Conservation (phyloP, 108 stramenopile genomes). For the Skeletonema grethae region DNA sequence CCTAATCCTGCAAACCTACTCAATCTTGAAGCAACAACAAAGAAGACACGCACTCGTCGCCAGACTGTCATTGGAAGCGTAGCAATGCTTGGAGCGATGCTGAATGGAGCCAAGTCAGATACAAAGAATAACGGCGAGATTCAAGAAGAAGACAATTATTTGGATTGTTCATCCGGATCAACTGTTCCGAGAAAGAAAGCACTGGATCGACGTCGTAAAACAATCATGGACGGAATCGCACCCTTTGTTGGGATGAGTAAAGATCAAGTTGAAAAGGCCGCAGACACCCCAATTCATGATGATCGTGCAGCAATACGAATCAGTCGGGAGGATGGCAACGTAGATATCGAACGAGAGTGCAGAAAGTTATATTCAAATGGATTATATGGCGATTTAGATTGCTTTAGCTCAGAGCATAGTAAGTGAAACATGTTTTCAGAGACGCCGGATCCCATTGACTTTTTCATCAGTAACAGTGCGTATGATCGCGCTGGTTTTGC, state of each 20-base stretch:
- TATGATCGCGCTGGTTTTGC: background rate
- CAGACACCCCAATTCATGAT: background rate
- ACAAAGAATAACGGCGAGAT: background rate
- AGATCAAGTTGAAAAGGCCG: background rate
- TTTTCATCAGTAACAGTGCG: background rate
- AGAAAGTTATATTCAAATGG: conserved; percentile 5
- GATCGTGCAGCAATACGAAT: conserved; percentile 20
- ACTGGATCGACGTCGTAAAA: background rate
- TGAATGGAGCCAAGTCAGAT: background rate
- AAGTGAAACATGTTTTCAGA: background rate
- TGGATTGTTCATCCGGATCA: background rate
- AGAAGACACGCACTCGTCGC: background rate
- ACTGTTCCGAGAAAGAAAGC: background rate
- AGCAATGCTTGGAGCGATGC: background rate
- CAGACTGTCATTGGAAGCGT: background rate
- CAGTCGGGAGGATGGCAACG: conserved; percentile 11
- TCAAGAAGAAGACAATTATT: background rate
- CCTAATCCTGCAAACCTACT: background rate
- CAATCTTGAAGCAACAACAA: background rate
- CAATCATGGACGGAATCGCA: background rate
- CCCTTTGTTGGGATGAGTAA: background rate
- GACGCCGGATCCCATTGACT: background rate
- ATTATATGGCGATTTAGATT: background rate
- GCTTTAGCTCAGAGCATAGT: too few relatives aligned
- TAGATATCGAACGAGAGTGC: conserved; percentile 20